Conservation (phyloP, 2,329 filamentous ascomycete genomes). For the Paecilomyces sp. region DNA sequence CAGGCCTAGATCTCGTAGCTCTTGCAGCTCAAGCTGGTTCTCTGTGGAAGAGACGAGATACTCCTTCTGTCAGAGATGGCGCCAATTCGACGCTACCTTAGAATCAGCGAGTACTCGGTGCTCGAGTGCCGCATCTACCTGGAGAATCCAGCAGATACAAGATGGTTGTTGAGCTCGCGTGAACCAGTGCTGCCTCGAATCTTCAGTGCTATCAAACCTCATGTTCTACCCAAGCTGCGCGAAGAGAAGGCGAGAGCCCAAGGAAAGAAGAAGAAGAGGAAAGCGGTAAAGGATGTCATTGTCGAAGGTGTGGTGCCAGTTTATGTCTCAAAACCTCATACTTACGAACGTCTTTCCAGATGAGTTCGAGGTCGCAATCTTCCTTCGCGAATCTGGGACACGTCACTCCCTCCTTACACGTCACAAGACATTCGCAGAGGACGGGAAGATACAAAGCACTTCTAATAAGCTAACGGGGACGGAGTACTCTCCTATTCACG, state of each 20-base stretch:
- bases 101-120: constrained; percentile 87
- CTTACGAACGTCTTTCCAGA: constrained; percentile 45
- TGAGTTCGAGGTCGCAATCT: constrained; percentile 92
- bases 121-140: constrained; percentile 96
- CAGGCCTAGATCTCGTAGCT: neutral
- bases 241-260: constrained; percentile 65
- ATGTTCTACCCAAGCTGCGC: constrained; percentile 82
- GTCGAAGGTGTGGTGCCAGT: constrained; percentile 57
- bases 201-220: constrained; percentile 74
- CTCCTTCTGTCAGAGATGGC: constrained; percentile 53
- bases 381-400: constrained; percentile 77
- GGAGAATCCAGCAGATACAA: constrained; percentile 75
- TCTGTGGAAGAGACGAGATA: neutral
- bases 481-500: constrained; percentile 47
- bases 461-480: constrained; percentile 55
- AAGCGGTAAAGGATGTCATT: constrained; percentile 81
- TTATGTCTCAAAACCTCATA: neutral
- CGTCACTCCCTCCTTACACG: constrained; percentile 82
- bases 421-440: constrained; percentile 66
- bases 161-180: constrained; percentile 74
- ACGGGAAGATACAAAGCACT: constrained; percentile 52
- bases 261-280: constrained; percentile 68
- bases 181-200: constrained; percentile 72
- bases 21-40: neutral
- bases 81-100: constrained; percentile 78